A percentile compares a stretch with the other conserved stretches of the same genome.
Conservation (phyloP, 805 yeast genomes). For the Ogataea haglerorum region DNA sequence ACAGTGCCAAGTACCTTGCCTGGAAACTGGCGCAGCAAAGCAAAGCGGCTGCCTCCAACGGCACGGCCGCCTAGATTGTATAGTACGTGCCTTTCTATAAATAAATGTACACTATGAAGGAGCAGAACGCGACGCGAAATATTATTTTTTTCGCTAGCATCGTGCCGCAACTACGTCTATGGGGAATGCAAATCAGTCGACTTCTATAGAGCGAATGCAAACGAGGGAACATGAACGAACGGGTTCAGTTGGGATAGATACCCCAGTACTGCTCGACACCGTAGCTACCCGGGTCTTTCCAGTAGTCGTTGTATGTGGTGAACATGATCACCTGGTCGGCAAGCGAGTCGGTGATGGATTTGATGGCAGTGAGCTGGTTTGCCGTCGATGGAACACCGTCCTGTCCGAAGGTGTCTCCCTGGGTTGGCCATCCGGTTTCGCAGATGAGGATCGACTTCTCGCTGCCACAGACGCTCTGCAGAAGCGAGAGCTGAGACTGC, state of each 20-base stretch:
- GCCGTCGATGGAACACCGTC: conserved; percentile 50
- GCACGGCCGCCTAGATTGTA: conserved; percentile 3
- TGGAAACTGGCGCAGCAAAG: conserved; percentile 37
- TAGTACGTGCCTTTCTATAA: conserved; percentile 6
- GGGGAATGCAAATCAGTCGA: conserved; percentile 1
- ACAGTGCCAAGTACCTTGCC: conserved; percentile 70
- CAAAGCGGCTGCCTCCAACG: background rate
- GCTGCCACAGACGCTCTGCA: conserved; percentile 46
- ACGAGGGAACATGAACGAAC: conserved; percentile 1
- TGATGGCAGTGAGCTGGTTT: conserved; percentile 52
- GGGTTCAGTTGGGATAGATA: conserved; percentile 29
- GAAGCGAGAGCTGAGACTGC: conserved; percentile 41
- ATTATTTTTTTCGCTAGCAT: background rate
- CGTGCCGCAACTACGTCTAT: background rate
- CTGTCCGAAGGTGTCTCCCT: conserved; percentile 49
- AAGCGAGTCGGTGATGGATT: conserved; percentile 43
- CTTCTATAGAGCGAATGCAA: conserved; percentile 10
- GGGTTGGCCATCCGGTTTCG: conserved; percentile 72
- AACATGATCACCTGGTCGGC: conserved; percentile 53
- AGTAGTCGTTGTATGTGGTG: conserved; percentile 59
- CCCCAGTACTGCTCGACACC: conserved; percentile 67
- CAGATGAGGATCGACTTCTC: conserved; percentile 48
- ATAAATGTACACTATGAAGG: conserved; percentile 9
- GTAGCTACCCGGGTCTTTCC: conserved; percentile 57
- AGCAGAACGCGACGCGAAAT: conserved; percentile 4